Conservation (phyloP, 371 early-diverging fungal species). For the Sporodiniella umbellata region DNA sequence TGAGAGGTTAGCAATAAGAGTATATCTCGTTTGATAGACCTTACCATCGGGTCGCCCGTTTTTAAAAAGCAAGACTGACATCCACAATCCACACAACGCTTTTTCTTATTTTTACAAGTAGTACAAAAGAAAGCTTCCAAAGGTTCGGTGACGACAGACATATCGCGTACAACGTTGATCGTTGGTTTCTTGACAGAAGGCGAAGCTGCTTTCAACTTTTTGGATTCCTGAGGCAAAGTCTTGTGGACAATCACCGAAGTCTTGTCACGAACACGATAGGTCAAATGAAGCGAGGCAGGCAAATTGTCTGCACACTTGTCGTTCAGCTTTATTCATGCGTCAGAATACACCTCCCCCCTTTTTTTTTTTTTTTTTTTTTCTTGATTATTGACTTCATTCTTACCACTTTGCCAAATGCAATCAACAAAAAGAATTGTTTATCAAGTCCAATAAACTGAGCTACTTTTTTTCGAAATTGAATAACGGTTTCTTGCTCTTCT, state of each 20-base stretch:
- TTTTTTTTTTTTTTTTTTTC: not conserved
- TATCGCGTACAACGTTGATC: not conserved
- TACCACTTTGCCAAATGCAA: slow-evolving; percentile 35
- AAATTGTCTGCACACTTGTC: slow-evolving; percentile 15
- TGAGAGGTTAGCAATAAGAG: not conserved
- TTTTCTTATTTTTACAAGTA: slow-evolving; percentile 40
- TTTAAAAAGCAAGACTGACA: slow-evolving; percentile 50
- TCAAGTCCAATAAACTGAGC: slow-evolving; percentile 1
- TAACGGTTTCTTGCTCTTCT: slow-evolving; percentile 15
- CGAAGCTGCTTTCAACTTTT: not conserved
- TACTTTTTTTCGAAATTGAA: slow-evolving; percentile 10
- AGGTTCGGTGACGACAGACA: not conserved
- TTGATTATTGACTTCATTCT: not conserved
- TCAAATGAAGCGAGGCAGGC: slow-evolving; percentile 14
- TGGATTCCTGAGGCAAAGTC: not conserved
- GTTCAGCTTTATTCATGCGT: slow-evolving; percentile 9
- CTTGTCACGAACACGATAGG: slow-evolving; percentile 25
- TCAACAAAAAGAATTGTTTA: slow-evolving; percentile 12
- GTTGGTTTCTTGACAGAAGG: not conserved
- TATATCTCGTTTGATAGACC: too few relatives aligned
- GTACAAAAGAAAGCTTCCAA: slow-evolving; percentile 10
- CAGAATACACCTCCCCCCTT: too few relatives aligned
- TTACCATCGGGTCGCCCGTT: slow-evolving; percentile 52
- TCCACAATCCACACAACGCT: slow-evolving; percentile 49
- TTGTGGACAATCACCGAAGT: slow-evolving; percentile 19